These are phyloP conservation scores for Hypoxylon sp. DNA, from an alignment of 2,329 filamentous ascomycete genomes.

Conservation along the genomic window DNA sequence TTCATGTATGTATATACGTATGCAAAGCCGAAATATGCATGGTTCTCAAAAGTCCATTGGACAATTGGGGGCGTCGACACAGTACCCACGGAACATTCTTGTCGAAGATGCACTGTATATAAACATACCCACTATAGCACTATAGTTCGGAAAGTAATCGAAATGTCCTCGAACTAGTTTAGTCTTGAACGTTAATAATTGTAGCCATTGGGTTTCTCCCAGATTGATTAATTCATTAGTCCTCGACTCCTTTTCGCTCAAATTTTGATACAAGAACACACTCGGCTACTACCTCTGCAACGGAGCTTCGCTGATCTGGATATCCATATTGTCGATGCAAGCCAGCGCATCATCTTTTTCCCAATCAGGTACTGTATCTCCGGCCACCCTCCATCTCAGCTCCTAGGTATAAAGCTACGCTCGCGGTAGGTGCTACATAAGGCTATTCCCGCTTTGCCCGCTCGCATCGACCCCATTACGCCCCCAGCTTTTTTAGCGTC, in stretches of 20 bases:
- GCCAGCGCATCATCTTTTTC: slow-evolving; percentile 28
- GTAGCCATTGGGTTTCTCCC: neutral
- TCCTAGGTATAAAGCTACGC: neutral
- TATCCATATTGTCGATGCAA: slow-evolving; percentile 22
- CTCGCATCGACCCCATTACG: slow-evolving; percentile 27
- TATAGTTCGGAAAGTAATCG: neutral
- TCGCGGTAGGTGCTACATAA: slow-evolving; percentile 12
- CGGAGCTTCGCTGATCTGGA: slow-evolving; percentile 19
- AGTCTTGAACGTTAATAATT: neutral
- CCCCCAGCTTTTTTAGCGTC: slow-evolving; percentile 18
- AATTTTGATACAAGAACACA: neutral
- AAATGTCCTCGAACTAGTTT: neutral
- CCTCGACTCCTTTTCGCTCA: neutral
- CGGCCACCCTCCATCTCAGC: slow-evolving; percentile 27
- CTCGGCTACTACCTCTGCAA: slow-evolving; percentile 6
- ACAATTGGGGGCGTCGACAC: slow-evolving; percentile 21
- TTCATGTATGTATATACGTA: slow-evolving; percentile 28
- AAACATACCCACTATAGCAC: slow-evolving; percentile 1
- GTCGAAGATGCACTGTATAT: slow-evolving; percentile 11
- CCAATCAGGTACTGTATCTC: slow-evolving; percentile 40
- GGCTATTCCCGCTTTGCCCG: slow-evolving; percentile 35
- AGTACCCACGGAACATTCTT: neutral
- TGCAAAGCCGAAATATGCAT: slow-evolving; percentile 18
- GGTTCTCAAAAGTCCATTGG: slow-evolving; percentile 21
- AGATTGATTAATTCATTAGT: slow-evolving; percentile 4